Base-by-base conservation (phyloP, 2,329 filamentous ascomycete genomes). In the Endothia cerciana region DNA sequence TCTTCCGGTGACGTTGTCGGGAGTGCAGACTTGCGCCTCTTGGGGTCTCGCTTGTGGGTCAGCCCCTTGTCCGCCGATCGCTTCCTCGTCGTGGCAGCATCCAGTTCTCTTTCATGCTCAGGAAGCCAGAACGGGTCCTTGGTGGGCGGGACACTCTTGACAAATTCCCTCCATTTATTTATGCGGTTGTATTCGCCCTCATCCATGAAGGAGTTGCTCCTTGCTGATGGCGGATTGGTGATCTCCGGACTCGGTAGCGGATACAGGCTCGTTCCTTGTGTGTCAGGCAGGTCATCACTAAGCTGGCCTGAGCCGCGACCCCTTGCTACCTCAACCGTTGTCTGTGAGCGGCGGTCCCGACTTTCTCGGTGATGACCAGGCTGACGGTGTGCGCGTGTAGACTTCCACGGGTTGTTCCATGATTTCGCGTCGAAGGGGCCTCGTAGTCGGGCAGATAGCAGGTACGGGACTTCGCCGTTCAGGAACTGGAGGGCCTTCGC, bases 381-480 rank as follows among this genome's bases (percentile, higher is more conserved):
- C 41, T 62, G 60, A 49, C 36, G 47, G 47, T 43, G 61, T 70
- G 73, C 51, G 33, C 64, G 67, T 38, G 65, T 73, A 11, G 79
- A 78, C 51, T 75, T 72, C 85, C 85, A 87, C 17, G 85, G 85
- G 68, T 86, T 85, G 40, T 73, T 71, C 84, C 84, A 87, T 28
- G 75, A 79, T 49, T 76, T 72, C 63, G 71, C 74, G 55, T 83
- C 80, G 69, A 91, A 90, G 0, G 89, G 90, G 0, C 89, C 90
- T 66, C 78, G 82, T 3, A 92, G 78, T 6, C 78, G 76, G 7
- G 89, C 85, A 15, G 90, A 89, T 3, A 88, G 74, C 2, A 93
- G 79, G 30, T 84, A 72, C 0, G 89, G 82, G 1, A 81, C 73
- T 38, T 81, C 77, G 0, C 89, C 90, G 7, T 80, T 76, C 45